A percentile compares a stretch with the other conserved stretches of the same genome.
These are phyloP conservation scores for Amanita exitialis DNA, from an alignment of 768 basidiomycete genomes.

Conservation along the genomic window DNA sequence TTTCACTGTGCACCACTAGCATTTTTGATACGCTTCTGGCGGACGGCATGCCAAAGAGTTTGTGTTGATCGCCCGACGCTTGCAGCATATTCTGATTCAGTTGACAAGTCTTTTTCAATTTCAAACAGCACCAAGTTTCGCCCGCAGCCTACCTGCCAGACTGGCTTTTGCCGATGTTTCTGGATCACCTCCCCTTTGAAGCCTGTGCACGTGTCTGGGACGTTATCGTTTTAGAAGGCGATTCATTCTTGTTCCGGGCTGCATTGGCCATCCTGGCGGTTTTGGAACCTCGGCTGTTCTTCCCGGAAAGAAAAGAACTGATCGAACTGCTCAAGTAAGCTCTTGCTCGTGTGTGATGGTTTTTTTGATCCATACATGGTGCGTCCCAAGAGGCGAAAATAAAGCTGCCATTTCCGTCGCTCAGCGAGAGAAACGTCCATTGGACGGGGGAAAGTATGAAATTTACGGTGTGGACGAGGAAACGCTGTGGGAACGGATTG, in stretches of 20 bases:
- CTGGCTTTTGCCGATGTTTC: constrained; percentile 76
- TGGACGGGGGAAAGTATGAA: constrained; percentile 72
- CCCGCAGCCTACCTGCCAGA: constrained; percentile 75
- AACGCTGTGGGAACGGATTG: constrained; percentile 73
- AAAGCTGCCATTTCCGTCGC: constrained; percentile 79
- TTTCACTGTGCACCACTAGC: constrained; percentile 25
- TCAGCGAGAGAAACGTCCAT: constrained; percentile 49
- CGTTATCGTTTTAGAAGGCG: constrained; percentile 78
- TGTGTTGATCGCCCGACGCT: constrained; percentile 12
- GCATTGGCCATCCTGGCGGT: constrained; percentile 77
- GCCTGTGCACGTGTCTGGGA: constrained; percentile 88
- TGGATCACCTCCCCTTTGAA: constrained; percentile 85
- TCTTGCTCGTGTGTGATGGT: constrained; percentile 1
- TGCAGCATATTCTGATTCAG: constrained; percentile 2
- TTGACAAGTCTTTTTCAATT: constrained; percentile 78
- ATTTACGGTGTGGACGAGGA: constrained; percentile 85
- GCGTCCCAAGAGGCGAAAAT: constrained; percentile 58
- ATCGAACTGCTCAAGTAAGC: constrained; percentile 67
- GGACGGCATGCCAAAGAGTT: constrained; percentile 91
- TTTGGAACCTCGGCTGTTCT: constrained; percentile 80
- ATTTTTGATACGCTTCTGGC: constrained; percentile 90
- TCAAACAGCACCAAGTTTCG: constrained; percentile 87
- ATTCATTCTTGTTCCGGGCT: constrained; percentile 81
- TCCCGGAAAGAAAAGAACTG: constrained; percentile 73
- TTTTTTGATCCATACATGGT: background rate